Evolutionary conservation across 1,284 basidiomycete genomes (phyloP).

Genomic region (Gomphus sp.): DNA sequence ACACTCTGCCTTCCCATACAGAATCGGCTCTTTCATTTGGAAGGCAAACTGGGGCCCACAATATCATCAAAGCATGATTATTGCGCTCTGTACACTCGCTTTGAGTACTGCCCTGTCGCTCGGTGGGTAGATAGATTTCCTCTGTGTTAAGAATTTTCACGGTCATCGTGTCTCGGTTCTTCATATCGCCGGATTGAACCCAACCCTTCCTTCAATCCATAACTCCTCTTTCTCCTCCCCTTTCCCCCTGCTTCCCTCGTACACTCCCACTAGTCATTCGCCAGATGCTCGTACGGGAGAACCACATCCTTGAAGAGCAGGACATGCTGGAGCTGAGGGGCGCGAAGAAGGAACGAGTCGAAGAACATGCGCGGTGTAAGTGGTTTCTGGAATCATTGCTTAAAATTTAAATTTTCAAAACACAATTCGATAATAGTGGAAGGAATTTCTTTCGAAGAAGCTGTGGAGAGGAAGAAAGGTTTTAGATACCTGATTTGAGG

Average conservation of each 20-base stretch:
- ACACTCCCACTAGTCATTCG: slow-evolving; percentile 29
- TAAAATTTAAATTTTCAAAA: neutral
- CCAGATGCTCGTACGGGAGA: slow-evolving; percentile 34
- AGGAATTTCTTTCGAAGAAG: slow-evolving; percentile 42
- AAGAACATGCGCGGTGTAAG: slow-evolving; percentile 27
- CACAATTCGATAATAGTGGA: slow-evolving; percentile 23
- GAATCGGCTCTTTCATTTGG: slow-evolving; percentile 17
- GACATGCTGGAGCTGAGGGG: slow-evolving; percentile 32
- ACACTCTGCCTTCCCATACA: too few relatives aligned
- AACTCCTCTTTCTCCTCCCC: too few relatives aligned
- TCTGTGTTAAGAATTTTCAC: neutral
- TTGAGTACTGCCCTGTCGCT: slow-evolving; percentile 27
- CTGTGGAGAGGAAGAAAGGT: slow-evolving; percentile 36
- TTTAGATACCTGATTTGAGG: slow-evolving; percentile 36
- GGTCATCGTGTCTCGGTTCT: neutral
- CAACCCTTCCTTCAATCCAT: too few relatives aligned
- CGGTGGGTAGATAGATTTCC: slow-evolving; percentile 20
- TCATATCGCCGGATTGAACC: too few relatives aligned
- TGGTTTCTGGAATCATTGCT: neutral
- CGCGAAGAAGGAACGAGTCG: slow-evolving; percentile 31
- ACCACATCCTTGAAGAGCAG: slow-evolving; percentile 34
- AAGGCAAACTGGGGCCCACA: slow-evolving; percentile 36
- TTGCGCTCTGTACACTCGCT: slow-evolving; percentile 32
- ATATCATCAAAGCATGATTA: slow-evolving; percentile 44
- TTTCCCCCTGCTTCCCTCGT: too few relatives aligned